Base-by-base conservation (phyloP, 148 eudicot genomes). In the Amaranthus cruentus region DNA sequence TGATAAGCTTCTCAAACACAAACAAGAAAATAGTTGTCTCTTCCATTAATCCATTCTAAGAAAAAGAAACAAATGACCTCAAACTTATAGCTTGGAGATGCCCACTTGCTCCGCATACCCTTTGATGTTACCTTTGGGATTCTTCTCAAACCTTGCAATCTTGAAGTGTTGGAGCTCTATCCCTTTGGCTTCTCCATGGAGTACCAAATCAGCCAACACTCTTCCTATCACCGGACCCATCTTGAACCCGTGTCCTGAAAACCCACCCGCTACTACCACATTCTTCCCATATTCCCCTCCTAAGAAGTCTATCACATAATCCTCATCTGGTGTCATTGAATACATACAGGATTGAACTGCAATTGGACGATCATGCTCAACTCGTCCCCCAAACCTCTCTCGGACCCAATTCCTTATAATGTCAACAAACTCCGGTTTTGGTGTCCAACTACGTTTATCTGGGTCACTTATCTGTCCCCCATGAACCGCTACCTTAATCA, bases 191-290 rank as follows among this genome's bases (percentile, higher is more conserved):
- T 83, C 80, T 47, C 89, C 93, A 28, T 74, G 70, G 9, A 75
- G 15, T 64, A 77, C 86, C 74, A 95, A 52, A 14, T 91, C 97
- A 0, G 84, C 87, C 76, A 89, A 70, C 8, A 90, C 77, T 77
- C 80, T 81, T 57, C 99, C 99, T 5, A 95, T 74, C 15, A 84
- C 81, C 4, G 97, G 99, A 4, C 85, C 97, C 97, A 95, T 90
- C 87, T 95, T 95, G 78, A 95, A 95, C 57, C 99, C 99, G 6
- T 95, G 99, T 15, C 99, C 97, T 1, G 99, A 95, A 66, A 91
- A 95, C 15, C 96, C 99, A 2, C 91, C 96, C 0, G 85, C 97
- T 3, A 95, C 81, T 78, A 90, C 90, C 77, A 92, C 89, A 60
- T 90, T 86, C 75, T 91, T 73, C n/a, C 85, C 93, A 54, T 84